Base-by-base conservation (phyloP, 192 early-diverging fungal species). In the Mortierella antarctica region DNA sequence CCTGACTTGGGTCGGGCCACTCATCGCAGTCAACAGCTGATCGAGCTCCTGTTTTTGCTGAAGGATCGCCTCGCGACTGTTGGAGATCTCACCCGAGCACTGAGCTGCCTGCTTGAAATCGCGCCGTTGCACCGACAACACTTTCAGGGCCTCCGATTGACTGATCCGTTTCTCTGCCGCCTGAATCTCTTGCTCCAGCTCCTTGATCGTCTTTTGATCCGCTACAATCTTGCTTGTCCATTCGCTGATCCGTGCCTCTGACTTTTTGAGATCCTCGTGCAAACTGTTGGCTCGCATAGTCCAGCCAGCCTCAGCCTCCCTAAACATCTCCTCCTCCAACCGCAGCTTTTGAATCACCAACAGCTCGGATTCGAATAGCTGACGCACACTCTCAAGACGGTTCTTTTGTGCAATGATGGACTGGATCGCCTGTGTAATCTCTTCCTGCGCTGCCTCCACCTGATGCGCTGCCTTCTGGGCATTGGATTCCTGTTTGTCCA, bases 91-190 rank as follows among this genome's bases (percentile, higher is more conserved):
- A 5, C 39, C 47, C 17, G 77, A 80, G 39, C 54, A 67, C 3
- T 67, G 65, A 9, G 77, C 65, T 8, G 77, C 77, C 39, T 80
- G 70, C 47, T 68, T 71, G n/a, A 80, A 80, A 61, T 80, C 77
- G 11, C 77, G 64, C 11, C 77, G 65, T 57, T 68, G 77, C 7
- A 80, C 70, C 10, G 77, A 64, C 7, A 72, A 31, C 10, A 20
- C 51, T 41, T 80, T 80, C 13, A 71, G 46, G 0, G 70, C 63
- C 18, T 80, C 77, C 4, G 52, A 14, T 11, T 61, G 59, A 11
- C 14, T 41, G 17, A 67, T 53, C 2, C 65, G 69, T 55, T 68
- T 67, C 40, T 80, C 49, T 4, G 23, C 18, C 11, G 59, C 57
- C 5, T 80, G 54, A 5, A 80, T 17, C 7, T 61, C 65, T 17